Base-by-base conservation (phyloP, 148 eudicot species). In the Cornus controversa region DNA sequence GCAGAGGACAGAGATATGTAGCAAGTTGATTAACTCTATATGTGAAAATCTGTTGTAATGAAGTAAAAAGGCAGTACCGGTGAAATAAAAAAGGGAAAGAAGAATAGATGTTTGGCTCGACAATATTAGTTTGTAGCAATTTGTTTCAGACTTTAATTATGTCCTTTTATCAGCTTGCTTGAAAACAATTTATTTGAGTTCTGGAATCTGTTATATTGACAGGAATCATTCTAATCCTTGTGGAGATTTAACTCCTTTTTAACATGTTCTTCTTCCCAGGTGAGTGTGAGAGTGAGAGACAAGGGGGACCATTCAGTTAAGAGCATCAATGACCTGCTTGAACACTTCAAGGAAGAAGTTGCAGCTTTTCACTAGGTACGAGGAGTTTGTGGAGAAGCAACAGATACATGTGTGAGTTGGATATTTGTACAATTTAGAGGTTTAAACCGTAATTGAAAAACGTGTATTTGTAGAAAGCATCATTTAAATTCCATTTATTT, bases 251-350 rank as follows among this genome's bases (percentile, higher is more conserved):
- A 14, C 54, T 66, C 80, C n/a, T 18, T 20, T 40, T 65, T 42
- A 15, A 14, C 67, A 20, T 3, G 34, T 14, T 20, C 2, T 65
- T 63, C 36, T 73, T 34, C 80, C 26, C 86, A 92, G 98, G 98
- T 92, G 69, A 90, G 90, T 11, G 98, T 94, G 57, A 84, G 97
- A 50, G 89, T 87, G 71, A 85, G 98, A 70, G 97, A 92, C 71
- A 83, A 86, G 57, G 73, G 66, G 5, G 91, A 88, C 22, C 81
- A 83, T 68, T 76, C 77, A 5, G 87, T 81, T 11, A 85, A 70
- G 90, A 82, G 87, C 4, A 36, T 87, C 37, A 92, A 89, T 15
- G 88, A 86, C 14, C 89, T 94, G 42, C 84, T 94, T 15, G 67
- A 77, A 54, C 90, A 84, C 31, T 93, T 93, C 82, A 86, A 83